phyloP scores from a whole-genome alignment of 2,329 filamentous ascomycete genomes.

The Hymenoscyphus fructigenus region DNA sequence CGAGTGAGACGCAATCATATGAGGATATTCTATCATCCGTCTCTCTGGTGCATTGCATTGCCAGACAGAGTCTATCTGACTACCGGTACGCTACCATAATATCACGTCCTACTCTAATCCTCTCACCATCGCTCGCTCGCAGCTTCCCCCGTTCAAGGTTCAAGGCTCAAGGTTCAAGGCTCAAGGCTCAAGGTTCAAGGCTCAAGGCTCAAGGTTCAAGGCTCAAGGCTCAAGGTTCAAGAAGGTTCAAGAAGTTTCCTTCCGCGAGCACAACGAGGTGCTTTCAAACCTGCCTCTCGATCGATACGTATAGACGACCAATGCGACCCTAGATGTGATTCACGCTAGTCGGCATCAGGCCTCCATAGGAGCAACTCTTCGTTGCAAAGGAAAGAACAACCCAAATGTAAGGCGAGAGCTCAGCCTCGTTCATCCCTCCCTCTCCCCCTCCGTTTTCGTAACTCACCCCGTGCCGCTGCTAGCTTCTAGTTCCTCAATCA shows the following conservation, averaged over 20 bases:
- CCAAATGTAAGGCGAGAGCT: neutral
- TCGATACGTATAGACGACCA: neutral
- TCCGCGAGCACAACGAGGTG: neutral
- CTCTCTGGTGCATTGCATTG: too few species aligned
- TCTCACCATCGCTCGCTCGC: neutral
- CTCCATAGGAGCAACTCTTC: neutral
- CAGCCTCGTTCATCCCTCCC: constrained; percentile 10
- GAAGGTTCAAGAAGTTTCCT: too few species aligned
- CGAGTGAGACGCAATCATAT: too few species aligned
- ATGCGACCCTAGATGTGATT: neutral
- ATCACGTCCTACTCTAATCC: neutral
- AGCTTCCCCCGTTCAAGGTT: neutral
- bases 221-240: too few species aligned
- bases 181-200: too few species aligned
- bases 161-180: too few species aligned
- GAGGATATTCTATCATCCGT: too few species aligned
- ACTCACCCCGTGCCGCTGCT: neutral
- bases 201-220: too few species aligned
- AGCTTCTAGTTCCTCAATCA: neutral
- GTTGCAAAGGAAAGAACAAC: neutral
- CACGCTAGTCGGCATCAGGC: constrained; percentile 3
- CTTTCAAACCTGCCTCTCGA: neutral
- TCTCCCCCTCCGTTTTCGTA: neutral
- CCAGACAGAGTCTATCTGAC: neutral
- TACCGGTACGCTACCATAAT: neutral